phyloP scores from a whole-genome alignment of 306 rosid species.

The Datisca glomerata region DNA sequence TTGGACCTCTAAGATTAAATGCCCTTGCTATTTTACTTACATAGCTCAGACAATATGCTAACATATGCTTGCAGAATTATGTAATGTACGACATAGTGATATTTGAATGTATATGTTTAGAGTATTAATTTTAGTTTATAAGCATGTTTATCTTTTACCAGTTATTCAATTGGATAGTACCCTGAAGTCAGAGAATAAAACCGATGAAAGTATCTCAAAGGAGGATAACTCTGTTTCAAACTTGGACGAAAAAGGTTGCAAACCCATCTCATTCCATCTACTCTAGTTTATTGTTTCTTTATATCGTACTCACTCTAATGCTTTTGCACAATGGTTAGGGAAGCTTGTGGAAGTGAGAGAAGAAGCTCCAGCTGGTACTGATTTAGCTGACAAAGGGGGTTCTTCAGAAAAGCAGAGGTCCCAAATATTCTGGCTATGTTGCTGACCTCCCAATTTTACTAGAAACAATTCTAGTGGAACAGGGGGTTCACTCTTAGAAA shows the following conservation, averaged over 20 bases:
- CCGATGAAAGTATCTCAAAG: constrained; percentile 16
- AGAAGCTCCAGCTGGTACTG: constrained; percentile 29
- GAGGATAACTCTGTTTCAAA: constrained; percentile 32
- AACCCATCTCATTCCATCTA: constrained; percentile 2
- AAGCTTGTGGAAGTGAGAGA: constrained; percentile 38
- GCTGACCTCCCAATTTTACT: background rate
- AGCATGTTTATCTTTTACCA: constrained; percentile 3
- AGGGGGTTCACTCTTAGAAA: background rate
- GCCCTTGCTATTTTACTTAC: constrained; percentile 1
- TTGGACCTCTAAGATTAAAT: constrained; percentile 5
- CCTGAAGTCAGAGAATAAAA: constrained; percentile 21
- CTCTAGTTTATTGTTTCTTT: constrained; percentile 7
- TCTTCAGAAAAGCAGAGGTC: constrained; percentile 75
- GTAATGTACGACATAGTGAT: constrained; percentile 1
- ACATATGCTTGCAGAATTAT: too few species aligned
- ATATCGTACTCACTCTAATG: constrained; percentile 15
- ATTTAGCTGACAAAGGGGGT: constrained; percentile 43
- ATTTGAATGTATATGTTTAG: background rate
- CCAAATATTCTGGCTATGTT: background rate
- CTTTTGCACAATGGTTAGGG: constrained; percentile 20
- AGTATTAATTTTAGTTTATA: constrained; percentile 1
- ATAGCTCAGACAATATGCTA: constrained; percentile 7
- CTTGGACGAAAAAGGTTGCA: constrained; percentile 49
- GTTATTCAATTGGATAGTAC: constrained; percentile 26
- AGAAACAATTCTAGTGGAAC: background rate